Base-by-base conservation (phyloP, 495 filamentous ascomycete species). In the Neurospora sp. region DNA sequence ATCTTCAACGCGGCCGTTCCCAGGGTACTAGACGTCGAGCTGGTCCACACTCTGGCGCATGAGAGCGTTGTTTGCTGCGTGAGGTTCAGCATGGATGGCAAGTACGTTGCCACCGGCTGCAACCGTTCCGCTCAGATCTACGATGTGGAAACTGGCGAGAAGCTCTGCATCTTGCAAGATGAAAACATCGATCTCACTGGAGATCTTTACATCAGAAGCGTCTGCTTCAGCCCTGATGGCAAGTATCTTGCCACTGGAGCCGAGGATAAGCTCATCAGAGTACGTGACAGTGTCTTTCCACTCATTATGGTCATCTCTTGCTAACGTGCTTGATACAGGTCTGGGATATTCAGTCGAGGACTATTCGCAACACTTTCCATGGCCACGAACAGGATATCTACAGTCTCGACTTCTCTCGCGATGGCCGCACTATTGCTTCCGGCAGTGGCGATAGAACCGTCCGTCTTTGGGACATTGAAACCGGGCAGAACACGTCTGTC, bases 331-430 rank as follows among this genome's bases (percentile, higher is more conserved):
- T 53, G 73, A 70, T 76, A 41, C 38, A 95, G 92, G 93, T 97
- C 71, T 97, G 93, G 93, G 93, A 97, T 81, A 96, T 97, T 75
- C 85, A 85, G 69, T 84, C 83, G 37, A 87, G 91, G 69, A 89
- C 87, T 9, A 97, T 97, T 79, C 91, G 91, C 72, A 90, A 93
- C 74, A 93, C 91, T 4, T 96, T 97, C 82, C 82, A 86, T 40
- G 93, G 93, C 27, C 93, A 97, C 80, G 93, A 97, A 81, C 93
- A 97, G 79, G 93, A 96, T 73, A 97, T 97, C 74, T 96, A 97
- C 80, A 95, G 92, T n/a, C 85, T 97, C 10, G 93, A 97, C 76
- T 97, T 96, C 76, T 91, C 93, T 31, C 88, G 92, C 37, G 94
- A 96, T 75, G 93, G 93, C 9, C 91, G 91, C 59, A 92, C 92